These are phyloP conservation scores for Azolla pinnata DNA, from an alignment of 75 land plant genomes.

Conservation along the genomic window DNA sequence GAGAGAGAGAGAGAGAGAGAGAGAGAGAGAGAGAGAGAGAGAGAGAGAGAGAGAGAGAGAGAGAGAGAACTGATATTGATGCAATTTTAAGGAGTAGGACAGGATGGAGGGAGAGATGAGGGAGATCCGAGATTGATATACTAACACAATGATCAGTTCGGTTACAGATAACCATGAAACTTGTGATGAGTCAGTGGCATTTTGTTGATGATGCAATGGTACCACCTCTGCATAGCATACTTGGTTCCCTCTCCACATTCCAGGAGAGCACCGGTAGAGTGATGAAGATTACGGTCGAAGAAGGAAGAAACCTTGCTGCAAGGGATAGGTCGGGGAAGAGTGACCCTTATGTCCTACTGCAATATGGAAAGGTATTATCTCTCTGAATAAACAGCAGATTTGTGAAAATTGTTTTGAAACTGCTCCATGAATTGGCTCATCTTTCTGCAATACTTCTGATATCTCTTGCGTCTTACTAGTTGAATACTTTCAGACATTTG, in stretches of 20 bases:
- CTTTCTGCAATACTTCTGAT: too few species aligned
- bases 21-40: constrained; percentile 3
- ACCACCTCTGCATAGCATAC: neutral
- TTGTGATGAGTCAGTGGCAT: constrained; percentile 80
- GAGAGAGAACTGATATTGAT: too few species aligned
- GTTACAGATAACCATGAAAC: constrained; percentile 57
- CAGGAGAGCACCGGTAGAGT: constrained; percentile 66
- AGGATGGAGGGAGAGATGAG: too few species aligned
- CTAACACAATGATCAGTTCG: too few species aligned
- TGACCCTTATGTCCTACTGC: constrained; percentile 75
- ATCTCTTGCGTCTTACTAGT: too few species aligned
- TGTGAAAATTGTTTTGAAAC: neutral
- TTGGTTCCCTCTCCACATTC: constrained; percentile 17
- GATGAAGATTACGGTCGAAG: constrained; percentile 56
- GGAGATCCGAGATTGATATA: too few species aligned
- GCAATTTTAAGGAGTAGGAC: too few species aligned
- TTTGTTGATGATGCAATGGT: constrained; percentile 46
- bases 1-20: constrained; percentile 5
- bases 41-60: constrained; percentile 3
- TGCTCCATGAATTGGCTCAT: too few species aligned
- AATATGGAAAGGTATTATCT: constrained; percentile 77
- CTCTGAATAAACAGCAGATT: neutral
- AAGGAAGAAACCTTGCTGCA: constrained; percentile 61
- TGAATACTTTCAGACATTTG: too few species aligned
- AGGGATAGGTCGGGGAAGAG: constrained; percentile 73